Conservation (phyloP, 2,329 filamentous ascomycete species). For the Coleophoma crateriformis region DNA sequence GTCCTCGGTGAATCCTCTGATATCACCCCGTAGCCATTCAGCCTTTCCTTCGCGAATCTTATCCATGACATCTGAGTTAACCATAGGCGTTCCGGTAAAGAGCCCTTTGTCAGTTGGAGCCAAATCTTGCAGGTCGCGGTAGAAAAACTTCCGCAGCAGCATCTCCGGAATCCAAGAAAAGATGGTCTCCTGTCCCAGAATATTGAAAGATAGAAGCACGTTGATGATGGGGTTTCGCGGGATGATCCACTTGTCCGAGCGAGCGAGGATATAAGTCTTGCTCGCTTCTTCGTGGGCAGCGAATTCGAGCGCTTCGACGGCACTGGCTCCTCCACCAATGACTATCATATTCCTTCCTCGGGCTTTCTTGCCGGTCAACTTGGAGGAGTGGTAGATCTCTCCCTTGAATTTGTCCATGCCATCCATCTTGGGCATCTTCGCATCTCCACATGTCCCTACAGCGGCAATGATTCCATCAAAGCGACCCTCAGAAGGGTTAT, state of each 20-base stretch:
- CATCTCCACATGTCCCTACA: constrained; percentile 74
- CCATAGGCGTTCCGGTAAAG: constrained; percentile 84
- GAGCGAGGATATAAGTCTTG: constrained; percentile 67
- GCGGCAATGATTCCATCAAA: constrained; percentile 79
- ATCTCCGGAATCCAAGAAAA: constrained; percentile 75
- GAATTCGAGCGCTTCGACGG: constrained; percentile 79
- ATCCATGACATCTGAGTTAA: constrained; percentile 75
- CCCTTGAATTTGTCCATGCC: constrained; percentile 71
- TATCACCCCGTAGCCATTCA: constrained; percentile 78
- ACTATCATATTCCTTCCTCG: constrained; percentile 71
- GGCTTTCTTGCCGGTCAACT: constrained; percentile 67
- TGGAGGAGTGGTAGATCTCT: constrained; percentile 67
- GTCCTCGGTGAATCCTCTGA: constrained; percentile 55
- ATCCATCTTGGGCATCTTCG: constrained; percentile 65
- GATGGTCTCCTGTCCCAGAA: constrained; percentile 71
- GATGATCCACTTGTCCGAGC: constrained; percentile 84
- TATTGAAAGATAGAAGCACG: constrained; percentile 67
- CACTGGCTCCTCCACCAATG: constrained; percentile 74
- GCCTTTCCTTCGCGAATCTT: constrained; percentile 67
- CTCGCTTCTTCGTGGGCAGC: constrained; percentile 60
- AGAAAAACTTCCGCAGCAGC: constrained; percentile 73
- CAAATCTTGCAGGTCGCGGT: constrained; percentile 71
- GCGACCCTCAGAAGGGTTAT: constrained; percentile 60
- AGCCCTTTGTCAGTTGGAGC: constrained; percentile 65
- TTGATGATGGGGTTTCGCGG: constrained; percentile 74